Evolutionary conservation across 2,329 filamentous ascomycete species (phyloP).

Genomic region (Ophiostoma novo-ulmi): DNA sequence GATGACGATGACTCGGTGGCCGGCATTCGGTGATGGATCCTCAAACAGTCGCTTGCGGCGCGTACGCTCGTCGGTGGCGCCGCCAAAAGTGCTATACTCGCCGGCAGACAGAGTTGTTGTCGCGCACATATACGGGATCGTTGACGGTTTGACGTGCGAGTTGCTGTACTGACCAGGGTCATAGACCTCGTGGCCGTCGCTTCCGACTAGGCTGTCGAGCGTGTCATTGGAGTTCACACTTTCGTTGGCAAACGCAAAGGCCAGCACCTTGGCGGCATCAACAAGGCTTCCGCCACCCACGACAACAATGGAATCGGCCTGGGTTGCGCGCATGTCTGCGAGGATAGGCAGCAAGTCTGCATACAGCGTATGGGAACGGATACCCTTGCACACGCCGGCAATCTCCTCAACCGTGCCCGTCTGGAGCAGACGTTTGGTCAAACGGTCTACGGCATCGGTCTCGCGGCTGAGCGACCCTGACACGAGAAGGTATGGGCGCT

Average conservation of each 20-base stretch:
- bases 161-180: background rate
- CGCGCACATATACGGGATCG: constrained; percentile 27
- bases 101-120: constrained; percentile 29
- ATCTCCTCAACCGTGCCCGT: background rate
- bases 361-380: background rate
- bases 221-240: background rate
- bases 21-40: constrained; percentile 32
- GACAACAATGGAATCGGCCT: background rate
- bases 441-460: constrained; percentile 26
- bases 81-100: constrained; percentile 28
- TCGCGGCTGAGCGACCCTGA: constrained; percentile 27
- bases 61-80: constrained; percentile 28
- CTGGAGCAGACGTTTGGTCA: constrained; percentile 21
- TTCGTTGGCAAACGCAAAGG: background rate
- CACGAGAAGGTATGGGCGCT: constrained; percentile 26
- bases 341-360: background rate
- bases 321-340: background rate
- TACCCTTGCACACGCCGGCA: background rate
- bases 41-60: constrained; percentile 27
- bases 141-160: constrained; percentile 17
- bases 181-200: background rate
- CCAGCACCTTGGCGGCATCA: background rate
- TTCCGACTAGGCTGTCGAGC: background rate
- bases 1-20: constrained; percentile 46
- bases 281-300: background rate